Base-by-base conservation (phyloP, 306 rosid species). In the Vicia sativa region DNA sequence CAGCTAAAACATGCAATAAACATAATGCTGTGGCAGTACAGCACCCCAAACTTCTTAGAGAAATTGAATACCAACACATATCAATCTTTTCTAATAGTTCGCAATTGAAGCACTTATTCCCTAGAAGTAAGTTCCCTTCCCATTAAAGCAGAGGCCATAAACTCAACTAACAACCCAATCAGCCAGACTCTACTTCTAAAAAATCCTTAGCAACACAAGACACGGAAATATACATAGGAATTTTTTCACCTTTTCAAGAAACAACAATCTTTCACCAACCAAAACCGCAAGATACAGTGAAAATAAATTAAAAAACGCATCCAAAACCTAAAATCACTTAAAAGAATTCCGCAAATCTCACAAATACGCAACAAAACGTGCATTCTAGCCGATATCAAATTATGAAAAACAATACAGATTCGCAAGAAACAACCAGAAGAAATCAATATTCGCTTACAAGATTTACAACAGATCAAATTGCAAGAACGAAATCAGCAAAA, bases 401-500 rank as follows among this genome's bases (percentile, higher is more conserved):
- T 50, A 58, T n/a, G 14, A 19, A 41, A 54, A 2, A 41, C 3
- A 72, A 19, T 5, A 15, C 39, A 71, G 67, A 59, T 66, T 72
- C 60, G 53, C 62, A 14, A 11, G 13, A 28, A 26, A 61, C 11
- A 18, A 7, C 3, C 7, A 4, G 12, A 12, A 2, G 1, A 14
- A 42, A 44, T 59, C 56, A 5, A 55, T 39, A 46, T 34, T 41
- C 21, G n/a, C 12, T 14, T 14, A 69, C 60, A 62, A 49, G 11
- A 43, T 54, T 58, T 54, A 58, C 4, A 43, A 46, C 62, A 54
- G 83, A 85, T 83, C 78, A 72, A 49, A 60, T 67, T 34, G 38
- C 38, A 7, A 34, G 9, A 34, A 14, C 37, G 68, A 9, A 77
- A 61, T 43, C 15, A 21, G 56, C 11, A 67, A 37, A 64, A 72